Evolutionary conservation across 257 asterid genomes (phyloP), one percentile per base, ranked within the genome.

Genomic region (Verbascum thapsus): DNA sequence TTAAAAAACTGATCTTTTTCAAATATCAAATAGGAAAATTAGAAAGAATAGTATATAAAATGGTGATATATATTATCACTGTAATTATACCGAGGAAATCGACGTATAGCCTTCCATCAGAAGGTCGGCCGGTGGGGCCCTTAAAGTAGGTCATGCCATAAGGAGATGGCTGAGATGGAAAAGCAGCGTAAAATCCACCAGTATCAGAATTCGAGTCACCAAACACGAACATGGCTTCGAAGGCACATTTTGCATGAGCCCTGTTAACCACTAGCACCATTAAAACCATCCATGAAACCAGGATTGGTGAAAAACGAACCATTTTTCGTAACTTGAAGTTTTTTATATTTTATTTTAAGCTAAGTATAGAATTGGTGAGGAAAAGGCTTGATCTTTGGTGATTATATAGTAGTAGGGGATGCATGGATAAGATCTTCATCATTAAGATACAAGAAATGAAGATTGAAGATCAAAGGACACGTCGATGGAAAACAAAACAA

Each of bases 171-270:
- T 79, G 87, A 32, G 91, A 66, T 30, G 96, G 96, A 41, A 88
- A 90, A 5, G 91, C 94, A 3, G 89, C 72, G 51, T 50, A 76
- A 22, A 78, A 86, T 7, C 96, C 92, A 8, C 95, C 88, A 0
- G 90, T 83, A 53, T 86, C 95, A 0, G 96, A 64, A 47, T 85
- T 85, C 3, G 95, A 88, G 69, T 88, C 96, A 0, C 96, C 96
- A 23, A 88, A 88, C 39, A 49, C 70, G 83, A 88, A 86, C 43
- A 86, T 78, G 47, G 82, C 95, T 67, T 81, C 63, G 10, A 72
- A 78, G 10, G 77, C 69, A 68, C 91, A 88, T 38, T 81, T 72
- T 32, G 83, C 83, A 39, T 75, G 51, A 38, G 57, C 49, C 19
- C 11, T 10, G 10, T 57, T 38, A 19, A 64, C 64, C 61, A 71